phyloP scores from a whole-genome alignment of 768 basidiomycete genomes.

The Mycena belliarum region DNA sequence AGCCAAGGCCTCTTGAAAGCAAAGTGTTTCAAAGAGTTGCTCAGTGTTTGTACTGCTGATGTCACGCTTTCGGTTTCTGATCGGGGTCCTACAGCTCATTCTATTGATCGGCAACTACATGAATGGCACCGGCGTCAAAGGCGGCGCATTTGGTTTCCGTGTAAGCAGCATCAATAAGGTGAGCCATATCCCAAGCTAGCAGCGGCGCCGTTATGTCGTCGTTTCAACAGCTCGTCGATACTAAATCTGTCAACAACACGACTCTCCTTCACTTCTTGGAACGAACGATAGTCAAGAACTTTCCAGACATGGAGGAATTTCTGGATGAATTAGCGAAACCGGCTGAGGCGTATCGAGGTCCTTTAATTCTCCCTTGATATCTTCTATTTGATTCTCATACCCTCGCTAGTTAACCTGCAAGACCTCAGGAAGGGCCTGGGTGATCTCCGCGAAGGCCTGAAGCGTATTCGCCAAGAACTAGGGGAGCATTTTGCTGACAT shows the following conservation, averaged over 20 bases:
- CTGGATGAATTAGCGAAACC: slow-evolving; percentile 87
- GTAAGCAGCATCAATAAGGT: slow-evolving; percentile 98
- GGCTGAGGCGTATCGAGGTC: slow-evolving; percentile 91
- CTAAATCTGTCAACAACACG: slow-evolving; percentile 92
- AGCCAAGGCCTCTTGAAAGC: slow-evolving; percentile 79
- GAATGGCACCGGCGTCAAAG: slow-evolving; percentile 95
- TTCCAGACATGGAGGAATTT: slow-evolving; percentile 85
- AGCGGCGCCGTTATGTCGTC: not conserved
- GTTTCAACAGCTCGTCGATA: slow-evolving; percentile 80
- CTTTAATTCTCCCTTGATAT: slow-evolving; percentile 2
- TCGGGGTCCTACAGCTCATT: slow-evolving; percentile 59
- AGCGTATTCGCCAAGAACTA: slow-evolving; percentile 77
- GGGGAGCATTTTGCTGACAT: slow-evolving; percentile 77
- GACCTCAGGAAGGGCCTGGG: slow-evolving; percentile 78
- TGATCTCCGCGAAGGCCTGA: slow-evolving; percentile 77
- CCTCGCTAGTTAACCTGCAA: slow-evolving; percentile 71
- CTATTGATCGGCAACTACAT: slow-evolving; percentile 97
- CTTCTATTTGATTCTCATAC: not conserved
- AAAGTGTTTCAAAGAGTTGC: slow-evolving; percentile 85
- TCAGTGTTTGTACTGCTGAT: slow-evolving; percentile 60
- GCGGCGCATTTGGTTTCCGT: slow-evolving; percentile 95
- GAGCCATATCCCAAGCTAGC: slow-evolving; percentile 14
- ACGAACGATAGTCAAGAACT: slow-evolving; percentile 82
- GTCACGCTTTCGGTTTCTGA: not conserved
- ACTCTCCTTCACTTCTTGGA: slow-evolving; percentile 95